Evolutionary conservation across 768 basidiomycete genomes (phyloP).

Genomic region (Suillus occidentalis): DNA sequence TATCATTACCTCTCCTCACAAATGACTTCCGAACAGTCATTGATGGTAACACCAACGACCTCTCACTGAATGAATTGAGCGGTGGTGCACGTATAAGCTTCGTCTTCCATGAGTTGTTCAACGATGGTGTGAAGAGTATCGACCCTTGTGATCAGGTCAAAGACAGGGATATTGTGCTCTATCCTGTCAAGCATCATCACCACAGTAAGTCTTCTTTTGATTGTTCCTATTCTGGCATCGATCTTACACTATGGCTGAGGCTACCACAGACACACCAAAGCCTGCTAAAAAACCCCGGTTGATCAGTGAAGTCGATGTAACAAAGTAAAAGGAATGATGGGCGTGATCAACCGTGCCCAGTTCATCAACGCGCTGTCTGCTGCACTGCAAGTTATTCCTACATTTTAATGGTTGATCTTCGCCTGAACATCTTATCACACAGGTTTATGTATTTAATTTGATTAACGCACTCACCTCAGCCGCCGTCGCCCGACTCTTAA

Average conservation of each 20-base stretch:
- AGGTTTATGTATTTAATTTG: too few species aligned
- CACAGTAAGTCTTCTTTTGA: conserved; percentile 1
- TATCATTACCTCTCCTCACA: too few species aligned
- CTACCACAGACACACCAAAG: conserved; percentile 42
- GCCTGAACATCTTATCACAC: too few species aligned
- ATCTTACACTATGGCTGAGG: conserved; percentile 57
- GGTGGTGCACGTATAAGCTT: conserved; percentile 99
- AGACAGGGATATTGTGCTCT: conserved; percentile 79
- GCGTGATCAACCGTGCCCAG: conserved; percentile 2
- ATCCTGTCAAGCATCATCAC: too few species aligned
- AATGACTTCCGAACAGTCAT: conserved; percentile 95
- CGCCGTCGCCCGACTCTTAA: too few species aligned
- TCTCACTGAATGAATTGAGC: conserved; percentile 94
- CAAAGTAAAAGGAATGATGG: conserved; percentile 76
- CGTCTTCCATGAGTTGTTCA: conserved; percentile 98
- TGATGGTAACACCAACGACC: conserved; percentile 95
- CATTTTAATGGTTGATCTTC: too few species aligned
- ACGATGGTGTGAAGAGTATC: conserved; percentile 91
- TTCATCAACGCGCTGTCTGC: too few species aligned
- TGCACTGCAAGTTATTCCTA: too few species aligned
- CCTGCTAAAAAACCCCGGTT: conserved; percentile 53
- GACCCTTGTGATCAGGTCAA: conserved; percentile 99
- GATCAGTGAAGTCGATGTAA: conserved; percentile 73
- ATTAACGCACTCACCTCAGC: too few species aligned
- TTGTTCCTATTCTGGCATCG: conserved; percentile 7